Percentiles rank a stretch among this genome's conserved stretches.
phyloP scores from a whole-genome alignment of 345 rosid species.

The Atalantia buxifolia region DNA sequence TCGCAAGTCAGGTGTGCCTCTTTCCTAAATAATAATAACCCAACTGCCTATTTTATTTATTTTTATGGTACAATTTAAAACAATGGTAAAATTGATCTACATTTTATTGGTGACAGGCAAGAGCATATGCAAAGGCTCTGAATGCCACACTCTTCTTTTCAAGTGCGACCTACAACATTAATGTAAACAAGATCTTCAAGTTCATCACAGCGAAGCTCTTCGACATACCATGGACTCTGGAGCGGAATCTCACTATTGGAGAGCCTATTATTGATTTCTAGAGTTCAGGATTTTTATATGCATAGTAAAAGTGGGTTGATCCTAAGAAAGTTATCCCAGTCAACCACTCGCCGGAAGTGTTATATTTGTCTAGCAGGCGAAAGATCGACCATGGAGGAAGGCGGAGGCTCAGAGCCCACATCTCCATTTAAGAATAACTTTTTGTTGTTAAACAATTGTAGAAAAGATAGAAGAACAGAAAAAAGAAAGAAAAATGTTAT shows the following conservation, averaged over 20 bases:
- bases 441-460: slow-evolving; percentile 6
- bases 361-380: background rate
- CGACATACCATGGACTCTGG: slow-evolving; percentile 82
- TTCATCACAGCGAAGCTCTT: slow-evolving; percentile 92
- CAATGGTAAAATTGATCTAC: background rate
- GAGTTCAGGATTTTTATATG: background rate
- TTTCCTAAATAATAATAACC: too few species aligned
- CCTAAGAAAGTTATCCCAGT: background rate
- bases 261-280: slow-evolving; percentile 90
- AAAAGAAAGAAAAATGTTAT: background rate
- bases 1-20: slow-evolving; percentile 71
- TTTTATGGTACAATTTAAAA: too few species aligned
- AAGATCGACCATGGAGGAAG: background rate
- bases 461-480: background rate
- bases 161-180: slow-evolving; percentile 86
- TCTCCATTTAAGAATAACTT: slow-evolving; percentile 8
- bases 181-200: slow-evolving; percentile 91
- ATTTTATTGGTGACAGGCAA: slow-evolving; percentile 50
- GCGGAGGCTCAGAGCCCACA: slow-evolving; percentile 14
- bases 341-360: slow-evolving; percentile 5
- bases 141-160: slow-evolving; percentile 93
- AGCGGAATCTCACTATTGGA: slow-evolving; percentile 79
- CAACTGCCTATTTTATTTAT: too few species aligned
- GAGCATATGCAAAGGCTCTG: slow-evolving; percentile 76
- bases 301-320: background rate